Percentiles rank a stretch among this genome's conserved stretches.
Evolutionary conservation across 345 rosid species (phyloP).

Genomic region (Viola odorata): DNA sequence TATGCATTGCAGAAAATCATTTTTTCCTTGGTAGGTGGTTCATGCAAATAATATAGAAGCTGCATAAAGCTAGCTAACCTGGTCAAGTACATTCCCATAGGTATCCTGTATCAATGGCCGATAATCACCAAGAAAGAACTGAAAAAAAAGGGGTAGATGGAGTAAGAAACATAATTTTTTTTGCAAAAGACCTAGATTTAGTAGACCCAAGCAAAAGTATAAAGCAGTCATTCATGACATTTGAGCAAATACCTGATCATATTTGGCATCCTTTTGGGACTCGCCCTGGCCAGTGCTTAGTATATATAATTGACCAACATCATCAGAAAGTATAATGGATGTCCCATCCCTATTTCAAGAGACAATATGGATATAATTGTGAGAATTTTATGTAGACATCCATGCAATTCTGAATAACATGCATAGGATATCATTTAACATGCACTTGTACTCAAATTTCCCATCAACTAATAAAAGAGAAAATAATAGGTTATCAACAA

Average conservation of each 20-base stretch:
- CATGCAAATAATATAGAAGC: not conserved
- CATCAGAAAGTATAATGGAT: conserved; percentile 93
- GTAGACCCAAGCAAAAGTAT: conserved; percentile 13
- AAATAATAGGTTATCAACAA: not conserved
- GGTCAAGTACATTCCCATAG: conserved; percentile 82
- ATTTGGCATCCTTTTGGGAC: conserved; percentile 86
- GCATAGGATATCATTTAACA: not conserved
- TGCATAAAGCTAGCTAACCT: conserved; percentile 43
- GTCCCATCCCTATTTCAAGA: conserved; percentile 75
- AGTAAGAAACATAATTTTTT: not conserved
- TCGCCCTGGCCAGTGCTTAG: conserved; percentile 98
- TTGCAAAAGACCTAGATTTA: not conserved
- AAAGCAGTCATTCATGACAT: conserved; percentile 6
- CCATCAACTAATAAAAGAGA: not conserved
- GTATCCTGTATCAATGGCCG: conserved; percentile 88
- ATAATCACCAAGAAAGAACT: conserved; percentile 98
- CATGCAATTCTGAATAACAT: not conserved
- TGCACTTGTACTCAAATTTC: not conserved
- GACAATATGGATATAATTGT: conserved; percentile 1
- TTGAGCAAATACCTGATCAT: conserved; percentile 69
- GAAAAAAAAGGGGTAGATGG: conserved; percentile 19
- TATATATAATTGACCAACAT: conserved; percentile 90
- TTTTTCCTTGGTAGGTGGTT: not conserved
- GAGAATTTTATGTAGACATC: not conserved
- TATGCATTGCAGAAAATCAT: too few species aligned